Evolutionary conservation across 2,329 filamentous ascomycete genomes (phyloP).

Genomic region (Colletotrichum lindemuthianum): DNA sequence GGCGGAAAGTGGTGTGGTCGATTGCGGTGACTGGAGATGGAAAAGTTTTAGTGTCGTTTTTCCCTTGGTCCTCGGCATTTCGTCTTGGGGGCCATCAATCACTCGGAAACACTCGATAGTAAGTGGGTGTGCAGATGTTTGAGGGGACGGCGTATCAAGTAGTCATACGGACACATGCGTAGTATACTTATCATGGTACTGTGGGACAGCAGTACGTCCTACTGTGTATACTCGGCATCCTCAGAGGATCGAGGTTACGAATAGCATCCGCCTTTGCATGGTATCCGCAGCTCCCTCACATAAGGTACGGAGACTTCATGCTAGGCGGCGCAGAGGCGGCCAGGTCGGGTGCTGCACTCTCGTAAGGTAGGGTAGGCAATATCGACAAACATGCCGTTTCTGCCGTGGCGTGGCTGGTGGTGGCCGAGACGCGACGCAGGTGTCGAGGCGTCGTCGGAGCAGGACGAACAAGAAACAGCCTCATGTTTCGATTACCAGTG

Average conservation of each 20-base stretch:
- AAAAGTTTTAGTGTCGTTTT: background rate
- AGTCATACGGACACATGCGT: too few relatives aligned
- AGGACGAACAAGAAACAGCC: conserved; percentile 42
- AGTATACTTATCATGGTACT: too few relatives aligned
- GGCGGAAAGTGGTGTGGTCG: conserved; percentile 21
- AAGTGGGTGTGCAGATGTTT: background rate
- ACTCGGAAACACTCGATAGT: too few relatives aligned
- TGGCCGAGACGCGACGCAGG: conserved; percentile 4
- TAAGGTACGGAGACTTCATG: conserved; percentile 27
- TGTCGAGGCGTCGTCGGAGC: conserved; percentile 31
- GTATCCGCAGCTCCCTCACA: conserved; percentile 3
- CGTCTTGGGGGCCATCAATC: too few relatives aligned
- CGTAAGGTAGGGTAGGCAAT: conserved; percentile 32
- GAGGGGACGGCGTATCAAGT: background rate
- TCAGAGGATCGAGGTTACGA: conserved; percentile 6
- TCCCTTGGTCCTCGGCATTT: too few relatives aligned
- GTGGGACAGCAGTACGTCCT: too few relatives aligned
- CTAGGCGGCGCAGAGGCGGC: too few relatives aligned
- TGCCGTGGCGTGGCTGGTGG: conserved; percentile 8
- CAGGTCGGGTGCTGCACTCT: conserved; percentile 8
- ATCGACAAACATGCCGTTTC: conserved; percentile 29
- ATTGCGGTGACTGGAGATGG: background rate
- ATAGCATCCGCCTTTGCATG: conserved; percentile 19
- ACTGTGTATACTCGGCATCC: too few relatives aligned
- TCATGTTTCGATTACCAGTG: conserved; percentile 45